These are phyloP conservation scores for Phenoliferia sp. DNA, from an alignment of 1,284 basidiomycete genomes.

Conservation along the genomic window DNA sequence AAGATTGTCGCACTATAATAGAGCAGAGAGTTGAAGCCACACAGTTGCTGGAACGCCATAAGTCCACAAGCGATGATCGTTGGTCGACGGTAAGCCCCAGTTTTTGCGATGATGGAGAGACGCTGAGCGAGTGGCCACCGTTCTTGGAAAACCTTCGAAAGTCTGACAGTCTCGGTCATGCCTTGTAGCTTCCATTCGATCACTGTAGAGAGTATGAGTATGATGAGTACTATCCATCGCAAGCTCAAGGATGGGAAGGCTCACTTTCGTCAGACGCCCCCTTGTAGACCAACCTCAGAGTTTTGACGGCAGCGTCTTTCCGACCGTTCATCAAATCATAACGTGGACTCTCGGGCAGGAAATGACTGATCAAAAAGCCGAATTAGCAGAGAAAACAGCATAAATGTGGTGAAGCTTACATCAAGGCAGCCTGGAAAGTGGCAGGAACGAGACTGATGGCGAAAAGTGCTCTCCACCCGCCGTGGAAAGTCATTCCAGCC, in stretches of 20 bases:
- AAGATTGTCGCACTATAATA: conserved; percentile 58
- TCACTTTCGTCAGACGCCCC: conserved; percentile 4
- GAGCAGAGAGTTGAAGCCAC: conserved; percentile 54
- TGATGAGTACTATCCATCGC: background rate
- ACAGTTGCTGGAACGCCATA: conserved; percentile 74
- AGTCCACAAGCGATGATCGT: conserved; percentile 70
- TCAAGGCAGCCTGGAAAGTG: conserved; percentile 54
- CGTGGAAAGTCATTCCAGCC: conserved; percentile 33
- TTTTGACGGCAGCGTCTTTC: conserved; percentile 49
- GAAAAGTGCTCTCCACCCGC: conserved; percentile 43
- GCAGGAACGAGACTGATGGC: conserved; percentile 37
- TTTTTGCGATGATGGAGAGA: conserved; percentile 34
- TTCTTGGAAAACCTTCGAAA: conserved; percentile 38
- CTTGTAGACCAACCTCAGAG: conserved; percentile 60
- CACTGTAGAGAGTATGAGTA: background rate
- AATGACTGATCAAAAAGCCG: conserved; percentile 39
- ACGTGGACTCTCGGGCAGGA: conserved; percentile 38
- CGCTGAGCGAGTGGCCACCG: conserved; percentile 59
- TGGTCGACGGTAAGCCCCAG: background rate
- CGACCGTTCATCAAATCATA: conserved; percentile 42
- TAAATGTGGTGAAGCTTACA: conserved; percentile 36
- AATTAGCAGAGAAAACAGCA: conserved; percentile 2
- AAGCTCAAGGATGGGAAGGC: background rate
- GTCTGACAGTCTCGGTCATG: conserved; percentile 51
- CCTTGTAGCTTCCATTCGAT: conserved; percentile 51